Evolutionary conservation across 257 asterid genomes (phyloP), one percentile per base, ranked within the genome.

Genomic region (Vinca minor): DNA sequence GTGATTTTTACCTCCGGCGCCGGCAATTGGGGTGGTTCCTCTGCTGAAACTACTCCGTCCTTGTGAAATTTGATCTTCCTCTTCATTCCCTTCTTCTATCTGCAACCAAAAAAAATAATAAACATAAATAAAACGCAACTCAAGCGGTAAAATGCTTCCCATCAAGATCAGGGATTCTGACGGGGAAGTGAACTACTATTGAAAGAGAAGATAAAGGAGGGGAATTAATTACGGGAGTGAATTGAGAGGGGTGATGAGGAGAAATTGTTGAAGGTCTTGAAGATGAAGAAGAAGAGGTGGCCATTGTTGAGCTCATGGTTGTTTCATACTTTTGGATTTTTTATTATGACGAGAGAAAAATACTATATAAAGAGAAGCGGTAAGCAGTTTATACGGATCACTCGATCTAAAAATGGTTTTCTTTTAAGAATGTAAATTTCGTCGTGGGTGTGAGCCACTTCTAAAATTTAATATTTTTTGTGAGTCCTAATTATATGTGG

Each of bases 11-110:
- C 20, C 54, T n/a, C 29, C 7, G 2, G n/a, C n/a, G n/a, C n/a
- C n/a, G n/a, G n/a, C n/a, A 44, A 87, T 82, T 6, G 74, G 76
- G 3, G 93, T 84, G 3, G 85, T 84, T 56, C 79, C 82, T n/a
- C n/a, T n/a, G n/a, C n/a, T n/a, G 79, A 67, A 85, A 70, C 95
- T 85, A 69, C 59, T 73, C 13, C 88, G 71, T 38, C 86, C 91
- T 65, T 77, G 88, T 28, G 93, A 85, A 41, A 71, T 72, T 34
- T 34, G 4, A 53, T 84, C 96, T 26, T 89, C 98, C 0, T 92
- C 98, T 64, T 89, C 97, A 55, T 87, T 87, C 0, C 97, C 96
- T 78, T 92, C 98, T 76, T 84, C 95, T 68, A 92, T 89, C 98
- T 92, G 63, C 68, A 31, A 18, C 25, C n/a, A n/a, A n/a, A 46